Evolutionary conservation across 305 asterid species (phyloP).

Genomic region (Rubia tinctorum): DNA sequence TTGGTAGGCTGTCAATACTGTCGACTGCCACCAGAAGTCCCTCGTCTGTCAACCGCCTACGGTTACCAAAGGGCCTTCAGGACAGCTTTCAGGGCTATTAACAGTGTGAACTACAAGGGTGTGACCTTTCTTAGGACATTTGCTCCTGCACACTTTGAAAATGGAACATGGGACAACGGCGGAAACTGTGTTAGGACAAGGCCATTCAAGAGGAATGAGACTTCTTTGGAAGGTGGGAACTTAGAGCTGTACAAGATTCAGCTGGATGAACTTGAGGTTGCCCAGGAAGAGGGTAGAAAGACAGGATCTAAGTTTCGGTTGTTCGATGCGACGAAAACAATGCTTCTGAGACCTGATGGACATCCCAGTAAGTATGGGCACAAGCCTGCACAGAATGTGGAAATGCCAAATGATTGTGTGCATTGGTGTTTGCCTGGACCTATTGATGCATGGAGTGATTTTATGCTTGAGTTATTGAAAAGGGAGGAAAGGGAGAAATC

Average conservation of each 20-base stretch:
- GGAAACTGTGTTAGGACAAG: slow-evolving; percentile 48
- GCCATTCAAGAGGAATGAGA: slow-evolving; percentile 42
- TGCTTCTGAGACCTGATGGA: slow-evolving; percentile 20
- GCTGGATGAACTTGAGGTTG: slow-evolving; percentile 46
- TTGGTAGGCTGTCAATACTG: slow-evolving; percentile 64
- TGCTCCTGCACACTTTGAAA: slow-evolving; percentile 76
- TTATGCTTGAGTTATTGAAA: slow-evolving; percentile 31
- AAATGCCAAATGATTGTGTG: slow-evolving; percentile 31
- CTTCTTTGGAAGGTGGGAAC: slow-evolving; percentile 22
- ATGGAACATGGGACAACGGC: slow-evolving; percentile 71
- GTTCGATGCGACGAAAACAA: slow-evolving; percentile 15
- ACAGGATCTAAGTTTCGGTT: slow-evolving; percentile 31
- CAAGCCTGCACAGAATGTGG: slow-evolving; percentile 27
- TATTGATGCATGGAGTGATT: slow-evolving; percentile 39
- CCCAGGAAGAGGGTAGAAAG: slow-evolving; percentile 34
- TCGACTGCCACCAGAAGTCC: slow-evolving; percentile 36
- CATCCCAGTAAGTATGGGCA: slow-evolving; percentile 31
- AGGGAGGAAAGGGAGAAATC: slow-evolving; percentile 21
- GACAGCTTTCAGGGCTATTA: slow-evolving; percentile 56
- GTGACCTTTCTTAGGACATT: slow-evolving; percentile 51
- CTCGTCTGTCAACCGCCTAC: slow-evolving; percentile 43
- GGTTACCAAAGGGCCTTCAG: slow-evolving; percentile 59
- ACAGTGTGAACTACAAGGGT: slow-evolving; percentile 43
- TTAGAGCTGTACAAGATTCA: slow-evolving; percentile 44
- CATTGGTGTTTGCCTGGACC: slow-evolving; percentile 56